Base-by-base conservation (phyloP, 805 yeast species). In the Wickerhamomyces strasburgensis region DNA sequence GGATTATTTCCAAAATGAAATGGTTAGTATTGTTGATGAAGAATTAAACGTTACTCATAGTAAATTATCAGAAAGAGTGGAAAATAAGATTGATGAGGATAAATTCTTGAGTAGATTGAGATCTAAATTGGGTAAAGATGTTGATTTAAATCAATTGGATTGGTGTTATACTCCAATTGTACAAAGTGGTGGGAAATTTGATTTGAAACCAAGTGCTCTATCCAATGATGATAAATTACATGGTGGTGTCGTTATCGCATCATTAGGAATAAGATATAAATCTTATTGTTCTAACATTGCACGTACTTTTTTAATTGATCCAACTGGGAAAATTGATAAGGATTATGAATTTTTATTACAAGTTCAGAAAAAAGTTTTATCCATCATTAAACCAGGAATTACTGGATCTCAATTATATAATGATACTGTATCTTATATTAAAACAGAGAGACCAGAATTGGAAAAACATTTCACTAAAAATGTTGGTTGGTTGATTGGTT, bases 81-180 rank as follows among this genome's bases (percentile, higher is more conserved):
- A 88, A 57, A 78, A 72, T 54, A 83, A 80, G 58, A 82, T 90
- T 49, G 96, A 87, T 52, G 86, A 84, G 52, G 64, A 65, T n/a
- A 78, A 75, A 48, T 83, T 84, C 65, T 75, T 80, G 58, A 70
- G 70, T 39, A 58, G 61, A 28, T 56, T 75, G 51, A 75, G 78
- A 51, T 72, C 73, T 46, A 68, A 70, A 39, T 47, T 73, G 15
- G 80, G 83, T 31, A 65, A 73, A 24, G 90, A 83, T 37, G 82
- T 88, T 43, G 95, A 87, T 52, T 67, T 81, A 5, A 78, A 75
- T 43, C 74, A 78, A 45, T 64, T 90, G 15, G 98, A 90, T 58
- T 90, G 97, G 96, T 84, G 95, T 47, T 87, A 85, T 60, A 78
- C 88, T 38, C 97, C 98, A 19, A 84, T 88, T 35, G 73, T 88